Percentiles rank a stretch among this genome's conserved stretches.
These are phyloP conservation scores for Lasiosphaeria ovina DNA, from an alignment of 495 filamentous ascomycete genomes.

Conservation along the genomic window DNA sequence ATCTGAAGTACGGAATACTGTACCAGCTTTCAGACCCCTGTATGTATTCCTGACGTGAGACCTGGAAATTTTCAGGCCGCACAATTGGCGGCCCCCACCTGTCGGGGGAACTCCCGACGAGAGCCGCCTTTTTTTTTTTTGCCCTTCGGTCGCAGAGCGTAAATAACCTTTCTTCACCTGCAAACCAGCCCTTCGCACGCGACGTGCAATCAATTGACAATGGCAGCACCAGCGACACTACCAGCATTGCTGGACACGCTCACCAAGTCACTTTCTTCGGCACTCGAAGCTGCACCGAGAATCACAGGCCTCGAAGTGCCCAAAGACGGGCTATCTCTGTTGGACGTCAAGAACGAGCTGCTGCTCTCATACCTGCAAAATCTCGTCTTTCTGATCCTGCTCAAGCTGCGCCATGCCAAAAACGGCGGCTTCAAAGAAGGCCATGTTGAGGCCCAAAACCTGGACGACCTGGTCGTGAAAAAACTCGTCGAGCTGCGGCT, in stretches of 20 bases:
- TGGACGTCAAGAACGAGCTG: conserved; percentile 92
- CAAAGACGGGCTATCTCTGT: conserved; percentile 84
- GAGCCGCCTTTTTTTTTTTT: neutral
- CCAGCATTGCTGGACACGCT: conserved; percentile 61
- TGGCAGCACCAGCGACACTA: conserved; percentile 51
- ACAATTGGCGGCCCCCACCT: neutral
- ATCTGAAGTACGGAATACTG: too few species aligned
- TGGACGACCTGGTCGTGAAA: conserved; percentile 60
- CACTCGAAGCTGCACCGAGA: conserved; percentile 61
- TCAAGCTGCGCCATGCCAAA: conserved; percentile 68
- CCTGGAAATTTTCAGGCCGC: neutral
- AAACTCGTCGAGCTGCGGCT: conserved; percentile 83
- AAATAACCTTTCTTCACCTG: conserved; percentile 1
- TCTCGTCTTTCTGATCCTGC: conserved; percentile 80
- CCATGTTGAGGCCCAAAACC: conserved; percentile 27
- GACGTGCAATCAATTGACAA: conserved; percentile 23
- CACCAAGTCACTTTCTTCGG: conserved; percentile 59
- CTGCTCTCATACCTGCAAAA: conserved; percentile 95
- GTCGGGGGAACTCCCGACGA: neutral
- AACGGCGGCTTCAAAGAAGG: conserved; percentile 30
- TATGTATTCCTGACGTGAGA: neutral
- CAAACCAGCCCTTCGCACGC: neutral
- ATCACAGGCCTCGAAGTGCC: conserved; percentile 57
- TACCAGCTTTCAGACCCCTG: too few species aligned
- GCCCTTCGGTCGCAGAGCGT: conserved; percentile 12